Evolutionary conservation across 129 eudicot genomes (phyloP), one percentile per base, ranked within the genome.

Genomic region (Chrysanthemum seticuspe): DNA sequence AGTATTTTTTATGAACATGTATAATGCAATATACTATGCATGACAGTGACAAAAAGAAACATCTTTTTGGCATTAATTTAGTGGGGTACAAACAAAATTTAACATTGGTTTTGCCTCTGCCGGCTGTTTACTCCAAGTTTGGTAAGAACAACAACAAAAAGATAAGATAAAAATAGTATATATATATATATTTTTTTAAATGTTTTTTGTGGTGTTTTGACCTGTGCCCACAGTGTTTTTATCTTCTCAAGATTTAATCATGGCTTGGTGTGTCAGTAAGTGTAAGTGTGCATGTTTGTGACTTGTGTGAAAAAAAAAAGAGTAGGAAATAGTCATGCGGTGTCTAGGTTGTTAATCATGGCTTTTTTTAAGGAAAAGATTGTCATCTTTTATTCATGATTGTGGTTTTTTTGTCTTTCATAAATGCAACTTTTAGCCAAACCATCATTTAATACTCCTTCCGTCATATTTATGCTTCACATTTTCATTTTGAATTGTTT

Each of bases 21-120:
- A 63, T 55, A 71, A 71, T 54, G 77, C 66, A 71, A 25, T 54
- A 6, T 16, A 54, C 18, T 1, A 63, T 63, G 31, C 47, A 61
- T 53, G 49, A 48, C 53, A 64, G 29, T 54, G 82, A 19, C 73
- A 71, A 55, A 48, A 64, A 2, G 14, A 13, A 54, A 56, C 1
- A 7, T 23, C 62, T 40, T 60, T 45, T 45, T 55, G 77, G 2
- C 68, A 78, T 71, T 78, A 71, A 56, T 52, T 44, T 71, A 78
- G 62, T 71, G 73, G 82, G 81, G 77, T 23, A 9, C 73, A 29
- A 55, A 59, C 73, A 78, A 58, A 47, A 50, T 60, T 13, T 40
- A 34, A 16, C 82, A 71, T 78, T 78, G 82, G 77, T 72, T 78
- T 71, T 78, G 52, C 15, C 77, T 71, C 73, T 27, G 82, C 77